A percentile compares a stretch with the other conserved stretches of the same genome.
Evolutionary conservation across 257 asterid genomes (phyloP).

Genomic region (Thymus quinquecostatus): DNA sequence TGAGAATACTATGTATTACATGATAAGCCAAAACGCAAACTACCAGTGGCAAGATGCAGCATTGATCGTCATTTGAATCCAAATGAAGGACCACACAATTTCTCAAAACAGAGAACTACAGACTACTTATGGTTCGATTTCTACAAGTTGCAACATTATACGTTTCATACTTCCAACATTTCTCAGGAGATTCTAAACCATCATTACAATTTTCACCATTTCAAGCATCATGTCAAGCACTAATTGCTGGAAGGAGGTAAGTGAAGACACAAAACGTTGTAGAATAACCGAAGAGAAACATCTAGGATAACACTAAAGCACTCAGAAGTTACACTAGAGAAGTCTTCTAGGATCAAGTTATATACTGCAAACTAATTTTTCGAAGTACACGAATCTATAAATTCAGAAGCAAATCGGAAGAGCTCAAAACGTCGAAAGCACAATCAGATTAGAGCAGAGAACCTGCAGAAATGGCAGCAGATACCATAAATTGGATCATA

Average conservation of each 20-base stretch:
- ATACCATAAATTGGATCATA: conserved; percentile 76
- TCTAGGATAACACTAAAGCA: neutral
- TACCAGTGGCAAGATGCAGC: neutral
- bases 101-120: no score
- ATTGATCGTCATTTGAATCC: neutral
- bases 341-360: neutral
- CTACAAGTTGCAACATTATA: no score
- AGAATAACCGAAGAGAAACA: neutral
- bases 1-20: neutral
- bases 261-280: neutral
- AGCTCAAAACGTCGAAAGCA: neutral
- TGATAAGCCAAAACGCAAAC: neutral
- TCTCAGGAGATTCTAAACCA: neutral
- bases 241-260: neutral
- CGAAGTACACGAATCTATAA: no score
- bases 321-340: neutral
- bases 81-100: neutral
- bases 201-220: no score
- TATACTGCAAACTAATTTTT: no score
- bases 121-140: no score
- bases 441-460: neutral
- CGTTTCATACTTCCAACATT: no score
- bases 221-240: neutral
- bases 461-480: conserved; percentile 96
- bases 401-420: neutral